Evolutionary conservation across 139 green algal species (phyloP).

Genomic region (Picochlorum sp.): DNA sequence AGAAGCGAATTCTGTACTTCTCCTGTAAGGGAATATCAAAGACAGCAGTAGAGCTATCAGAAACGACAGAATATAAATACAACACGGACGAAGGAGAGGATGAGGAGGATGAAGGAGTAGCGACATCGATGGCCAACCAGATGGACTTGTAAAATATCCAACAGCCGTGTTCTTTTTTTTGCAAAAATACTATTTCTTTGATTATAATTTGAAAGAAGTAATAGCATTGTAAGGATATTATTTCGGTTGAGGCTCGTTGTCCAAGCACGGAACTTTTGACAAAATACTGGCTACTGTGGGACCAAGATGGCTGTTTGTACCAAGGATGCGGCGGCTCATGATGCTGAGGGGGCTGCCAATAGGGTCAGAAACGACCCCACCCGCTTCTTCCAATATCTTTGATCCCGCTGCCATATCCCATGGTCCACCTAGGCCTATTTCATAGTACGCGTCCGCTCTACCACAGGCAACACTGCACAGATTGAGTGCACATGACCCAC

Average conservation of each 20-base stretch:
- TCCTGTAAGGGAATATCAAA: slow-evolving; percentile 30
- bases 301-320: slow-evolving; percentile 39
- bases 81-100: slow-evolving; percentile 44
- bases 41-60: slow-evolving; percentile 31
- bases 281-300: too few relatives aligned
- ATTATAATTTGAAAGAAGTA: too few relatives aligned
- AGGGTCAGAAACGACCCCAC: slow-evolving; percentile 71
- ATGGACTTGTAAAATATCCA: slow-evolving; percentile 61
- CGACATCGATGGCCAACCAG: slow-evolving; percentile 48
- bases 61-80: slow-evolving; percentile 45
- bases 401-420: slow-evolving; percentile 60
- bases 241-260: too few relatives aligned
- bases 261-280: not conserved
- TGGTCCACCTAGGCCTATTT: slow-evolving; percentile 78
- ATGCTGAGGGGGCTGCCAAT: slow-evolving; percentile 58
- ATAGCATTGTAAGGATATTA: too few relatives aligned
- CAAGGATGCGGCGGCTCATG: slow-evolving; percentile 69
- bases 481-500: slow-evolving; percentile 85
- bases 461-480: slow-evolving; percentile 58
- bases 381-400: slow-evolving; percentile 64
- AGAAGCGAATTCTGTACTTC: slow-evolving; percentile 43
- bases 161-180: not conserved
- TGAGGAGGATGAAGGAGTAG: slow-evolving; percentile 30
- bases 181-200: not conserved
- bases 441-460: slow-evolving; percentile 85